phyloP scores from a whole-genome alignment of 768 basidiomycete genomes.

The Antrodiella citrinella region DNA sequence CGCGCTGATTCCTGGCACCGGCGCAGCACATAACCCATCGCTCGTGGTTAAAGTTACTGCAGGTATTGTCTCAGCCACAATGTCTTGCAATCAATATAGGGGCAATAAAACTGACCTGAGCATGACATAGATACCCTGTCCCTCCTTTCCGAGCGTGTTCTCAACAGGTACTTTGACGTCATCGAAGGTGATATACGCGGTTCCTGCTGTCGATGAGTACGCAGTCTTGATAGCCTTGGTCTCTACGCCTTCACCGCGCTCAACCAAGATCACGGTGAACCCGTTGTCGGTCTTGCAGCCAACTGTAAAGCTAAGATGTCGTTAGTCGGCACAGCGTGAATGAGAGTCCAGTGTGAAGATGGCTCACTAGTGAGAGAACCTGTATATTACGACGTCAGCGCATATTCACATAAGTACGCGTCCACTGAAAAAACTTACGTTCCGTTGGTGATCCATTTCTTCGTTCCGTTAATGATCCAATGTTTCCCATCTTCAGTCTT shows the following conservation, averaged over 20 bases:
- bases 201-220: constrained; percentile 86
- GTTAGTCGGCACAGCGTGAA: no score
- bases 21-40: constrained; percentile 87
- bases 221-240: constrained; percentile 84
- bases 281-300: constrained; percentile 69
- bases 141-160: constrained; percentile 78
- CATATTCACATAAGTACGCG: no score
- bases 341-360: background rate
- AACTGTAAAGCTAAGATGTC: constrained; percentile 56
- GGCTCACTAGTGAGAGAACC: constrained; percentile 31
- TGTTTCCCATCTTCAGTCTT: constrained; percentile 78
- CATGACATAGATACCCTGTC: constrained; percentile 62
- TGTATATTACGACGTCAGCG: constrained; percentile 12
- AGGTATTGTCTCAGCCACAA: constrained; percentile 17
- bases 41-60: constrained; percentile 89
- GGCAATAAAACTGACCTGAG: constrained; percentile 31
- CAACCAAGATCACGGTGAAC: constrained; percentile 81
- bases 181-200: constrained; percentile 76
- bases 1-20: constrained; percentile 56
- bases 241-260: constrained; percentile 73
- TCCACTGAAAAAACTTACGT: constrained; percentile 28
- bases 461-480: constrained; percentile 81
- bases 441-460: constrained; percentile 86
- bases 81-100: constrained; percentile 11
- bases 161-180: constrained; percentile 80